Percentiles rank a stretch among this genome's conserved stretches.
phyloP scores from a whole-genome alignment of 2,329 filamentous ascomycete genomes.

The Phaeomoniella chlamydospora region DNA sequence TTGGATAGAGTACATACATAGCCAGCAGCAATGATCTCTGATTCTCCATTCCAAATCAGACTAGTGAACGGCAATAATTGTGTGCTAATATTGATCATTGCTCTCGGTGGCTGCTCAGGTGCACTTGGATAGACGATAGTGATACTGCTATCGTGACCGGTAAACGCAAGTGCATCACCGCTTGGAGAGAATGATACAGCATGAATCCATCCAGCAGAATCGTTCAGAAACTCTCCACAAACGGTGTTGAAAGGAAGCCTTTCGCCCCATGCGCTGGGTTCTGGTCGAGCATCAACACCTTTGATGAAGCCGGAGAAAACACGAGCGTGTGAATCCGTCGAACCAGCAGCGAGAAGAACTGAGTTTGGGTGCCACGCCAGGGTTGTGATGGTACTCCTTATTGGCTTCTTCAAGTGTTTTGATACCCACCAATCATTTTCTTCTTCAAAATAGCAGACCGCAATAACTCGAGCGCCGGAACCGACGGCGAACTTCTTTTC shows the following conservation, averaged over 20 bases:
- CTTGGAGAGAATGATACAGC: conserved; percentile 84
- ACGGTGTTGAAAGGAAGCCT: conserved; percentile 95
- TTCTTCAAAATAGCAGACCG: conserved; percentile 96
- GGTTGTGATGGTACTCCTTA: conserved; percentile 89
- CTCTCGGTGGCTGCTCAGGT: conserved; percentile 76
- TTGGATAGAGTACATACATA: conserved; percentile 39
- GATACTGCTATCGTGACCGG: conserved; percentile 88
- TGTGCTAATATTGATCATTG: conserved; percentile 80
- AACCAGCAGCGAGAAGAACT: conserved; percentile 83
- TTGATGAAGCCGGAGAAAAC: conserved; percentile 97
- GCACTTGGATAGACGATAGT: conserved; percentile 90
- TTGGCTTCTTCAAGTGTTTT: conserved; percentile 98
- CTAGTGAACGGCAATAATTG: conserved; percentile 87
- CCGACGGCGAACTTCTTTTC: conserved; percentile 97
- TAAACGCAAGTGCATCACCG: conserved; percentile 85
- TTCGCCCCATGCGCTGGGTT: conserved; percentile 86
- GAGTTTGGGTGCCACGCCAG: conserved; percentile 97
- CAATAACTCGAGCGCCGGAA: conserved; percentile 87
- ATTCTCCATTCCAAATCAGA: conserved; percentile 80
- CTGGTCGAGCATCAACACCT: conserved; percentile 73
- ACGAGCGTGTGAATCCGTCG: conserved; percentile 90
- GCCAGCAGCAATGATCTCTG: conserved; percentile 88
- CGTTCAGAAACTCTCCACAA: conserved; percentile 91
- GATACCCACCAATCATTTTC: conserved; percentile 99
- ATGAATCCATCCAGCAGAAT: conserved; percentile 94